Conservation (phyloP, 805 yeast genomes). For the Nakazawaea molendinolei region DNA sequence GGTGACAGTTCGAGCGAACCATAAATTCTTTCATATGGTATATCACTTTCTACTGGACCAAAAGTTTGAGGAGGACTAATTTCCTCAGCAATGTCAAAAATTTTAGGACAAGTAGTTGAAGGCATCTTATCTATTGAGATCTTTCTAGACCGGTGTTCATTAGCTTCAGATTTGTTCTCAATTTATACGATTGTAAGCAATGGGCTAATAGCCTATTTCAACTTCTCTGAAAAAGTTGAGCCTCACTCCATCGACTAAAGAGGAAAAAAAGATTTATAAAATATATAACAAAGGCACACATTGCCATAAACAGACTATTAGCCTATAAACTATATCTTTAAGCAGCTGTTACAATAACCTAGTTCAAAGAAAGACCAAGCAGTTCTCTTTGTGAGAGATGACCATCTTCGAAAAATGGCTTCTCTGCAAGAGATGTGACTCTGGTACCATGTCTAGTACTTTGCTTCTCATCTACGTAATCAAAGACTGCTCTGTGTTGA, state of each 20-base stretch:
- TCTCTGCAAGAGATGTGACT: slow-evolving; percentile 17
- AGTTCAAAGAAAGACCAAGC: slow-evolving; percentile 26
- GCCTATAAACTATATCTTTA: not conserved
- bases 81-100: slow-evolving; percentile 15
- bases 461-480: slow-evolving; percentile 11
- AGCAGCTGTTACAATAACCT: not conserved
- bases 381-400: slow-evolving; percentile 47
- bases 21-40: slow-evolving; percentile 14
- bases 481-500: slow-evolving; percentile 29
- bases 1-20: slow-evolving; percentile 10
- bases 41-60: slow-evolving; percentile 14
- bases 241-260: too few relatives aligned
- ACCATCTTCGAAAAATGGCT: slow-evolving; percentile 30
- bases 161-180: too few relatives aligned
- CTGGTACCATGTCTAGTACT: slow-evolving; percentile 17
- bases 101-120: slow-evolving; percentile 3
- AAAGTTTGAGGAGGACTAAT: slow-evolving; percentile 16
- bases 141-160: too few relatives aligned
- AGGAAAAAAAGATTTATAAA: too few relatives aligned
- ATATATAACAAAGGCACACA: too few relatives aligned
- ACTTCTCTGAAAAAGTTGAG: too few relatives aligned
- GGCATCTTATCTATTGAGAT: too few relatives aligned
- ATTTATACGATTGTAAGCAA: too few relatives aligned
- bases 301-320: not conserved
- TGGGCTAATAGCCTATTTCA: too few relatives aligned